Base-by-base conservation (phyloP, 345 rosid species). In the Citrus inodora region DNA sequence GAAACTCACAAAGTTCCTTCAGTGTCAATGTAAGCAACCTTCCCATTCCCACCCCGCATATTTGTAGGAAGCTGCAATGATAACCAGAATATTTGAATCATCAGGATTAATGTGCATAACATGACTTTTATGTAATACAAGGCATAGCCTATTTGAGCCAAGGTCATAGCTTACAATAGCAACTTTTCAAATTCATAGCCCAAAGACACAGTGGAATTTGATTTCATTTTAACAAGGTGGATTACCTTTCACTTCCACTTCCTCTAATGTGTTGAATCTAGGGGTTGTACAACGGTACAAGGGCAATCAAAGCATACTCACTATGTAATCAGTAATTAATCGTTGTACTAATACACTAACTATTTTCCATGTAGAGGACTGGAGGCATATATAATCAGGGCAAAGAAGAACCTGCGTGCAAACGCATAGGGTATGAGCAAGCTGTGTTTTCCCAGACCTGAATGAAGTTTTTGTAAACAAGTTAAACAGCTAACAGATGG, bases 401-500 rank as follows among this genome's bases (percentile, higher is more conserved):
- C 69, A 63, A 81, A 66, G 78, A 86, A 74, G 9, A 83, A 95
- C 98, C 95, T 88, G 98, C 27, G 98, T 90, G 37, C 93, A 86
- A 78, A 95, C 96, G 60, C 99, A 90, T 2, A 90, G 88, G 8
- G 99, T 93, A 87, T 90, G 93, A 32, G 96, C 98, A 46, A 95
- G 90, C 80, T 93, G 98, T 46, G 97, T 95, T 84, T 93, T 93
- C 82, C 98, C 98, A 78, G 92, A 95, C 89, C 93, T 95, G 87
- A 81, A 82, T 56, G 55, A 67, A 79, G 21, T 38, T 61, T 56
- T 40, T 30, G 37, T n/a, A 78, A 6, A 38, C 55, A 74, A 76
- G 13, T 69, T 40, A 75, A 5, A 53, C 17, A 21, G 30, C 68
- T 24, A 9, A 14, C 58, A 75, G 51, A 74, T 61, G 55, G 24